These are phyloP conservation scores for Fusarium sp. DNA, from an alignment of 2,329 filamentous ascomycete genomes.

Conservation along the genomic window DNA sequence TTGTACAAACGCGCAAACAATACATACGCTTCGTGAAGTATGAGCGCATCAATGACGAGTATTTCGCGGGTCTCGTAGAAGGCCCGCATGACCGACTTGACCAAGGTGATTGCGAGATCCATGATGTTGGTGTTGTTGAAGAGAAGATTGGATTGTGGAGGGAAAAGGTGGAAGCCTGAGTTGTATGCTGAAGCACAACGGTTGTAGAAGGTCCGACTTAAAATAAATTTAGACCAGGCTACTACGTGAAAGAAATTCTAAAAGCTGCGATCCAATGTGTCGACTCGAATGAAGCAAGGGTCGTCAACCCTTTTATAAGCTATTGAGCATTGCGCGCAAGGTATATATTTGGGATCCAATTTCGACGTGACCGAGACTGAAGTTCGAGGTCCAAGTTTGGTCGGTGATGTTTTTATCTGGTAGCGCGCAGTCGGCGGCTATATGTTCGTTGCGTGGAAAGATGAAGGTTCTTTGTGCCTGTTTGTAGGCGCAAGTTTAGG, in stretches of 20 bases:
- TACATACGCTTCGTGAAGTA: slow-evolving; percentile 81
- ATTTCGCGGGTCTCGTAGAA: slow-evolving; percentile 90
- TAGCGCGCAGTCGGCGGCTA: background rate
- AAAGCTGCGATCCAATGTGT: slow-evolving; percentile 7
- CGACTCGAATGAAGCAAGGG: slow-evolving; percentile 26
- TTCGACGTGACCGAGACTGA: background rate
- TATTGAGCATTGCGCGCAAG: slow-evolving; percentile 24
- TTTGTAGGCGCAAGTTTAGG: background rate
- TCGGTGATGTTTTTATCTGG: background rate
- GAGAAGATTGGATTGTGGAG: background rate
- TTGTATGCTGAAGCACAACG: background rate
- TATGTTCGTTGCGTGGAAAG: background rate
- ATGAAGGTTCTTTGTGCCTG: background rate
- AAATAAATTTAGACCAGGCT: background rate
- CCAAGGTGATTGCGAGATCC: slow-evolving; percentile 76
- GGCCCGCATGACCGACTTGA: slow-evolving; percentile 85
- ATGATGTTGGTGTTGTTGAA: slow-evolving; percentile 45
- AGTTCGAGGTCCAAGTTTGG: background rate
- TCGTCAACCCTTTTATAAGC: slow-evolving; percentile 32
- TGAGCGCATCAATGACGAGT: slow-evolving; percentile 85
- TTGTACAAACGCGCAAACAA: slow-evolving; percentile 50
- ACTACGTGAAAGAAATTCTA: background rate
- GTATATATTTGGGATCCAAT: background rate
- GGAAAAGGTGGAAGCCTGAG: background rate
- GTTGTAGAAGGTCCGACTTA: background rate